A percentile compares a stretch with the other conserved stretches of the same genome.
phyloP scores from a whole-genome alignment of 176 grass and related monocot species.

The Zea luxurians region DNA sequence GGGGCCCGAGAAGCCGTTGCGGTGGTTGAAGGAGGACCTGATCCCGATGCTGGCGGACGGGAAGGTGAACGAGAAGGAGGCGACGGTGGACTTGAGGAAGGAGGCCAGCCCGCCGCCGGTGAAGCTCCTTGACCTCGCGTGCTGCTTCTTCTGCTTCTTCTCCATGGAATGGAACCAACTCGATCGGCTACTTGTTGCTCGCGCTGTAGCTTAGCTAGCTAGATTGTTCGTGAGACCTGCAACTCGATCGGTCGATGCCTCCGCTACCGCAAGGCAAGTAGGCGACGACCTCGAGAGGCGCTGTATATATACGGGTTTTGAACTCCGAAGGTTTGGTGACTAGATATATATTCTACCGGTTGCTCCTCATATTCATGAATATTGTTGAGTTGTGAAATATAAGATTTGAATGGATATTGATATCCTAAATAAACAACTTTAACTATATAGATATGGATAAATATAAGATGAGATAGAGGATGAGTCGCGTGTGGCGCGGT shows the following conservation, averaged over 20 bases:
- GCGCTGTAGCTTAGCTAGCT: too few species aligned
- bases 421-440: too few species aligned
- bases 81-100: slow-evolving; percentile 61
- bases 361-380: not conserved
- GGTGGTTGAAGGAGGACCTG: slow-evolving; percentile 50
- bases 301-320: not conserved
- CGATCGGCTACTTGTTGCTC: too few species aligned
- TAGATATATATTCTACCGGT: not conserved
- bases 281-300: not conserved
- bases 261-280: too few species aligned
- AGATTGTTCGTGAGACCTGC: too few species aligned
- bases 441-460: too few species aligned
- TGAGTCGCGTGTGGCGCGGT: slow-evolving; percentile 32
- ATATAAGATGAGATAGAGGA: too few species aligned
- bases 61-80: slow-evolving; percentile 46
- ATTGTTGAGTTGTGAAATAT: too few species aligned
- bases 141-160: slow-evolving; percentile 34
- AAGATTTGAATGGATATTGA: too few species aligned
- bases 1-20: slow-evolving; percentile 71
- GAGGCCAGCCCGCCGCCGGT: slow-evolving; percentile 39
- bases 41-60: not conserved
- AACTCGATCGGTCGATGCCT: not conserved
- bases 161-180: not conserved
- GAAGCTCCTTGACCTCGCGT: slow-evolving; percentile 44
- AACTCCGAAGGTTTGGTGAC: not conserved